Conservation (phyloP, 139 green algal genomes). For the Ostreobium quekettii region DNA sequence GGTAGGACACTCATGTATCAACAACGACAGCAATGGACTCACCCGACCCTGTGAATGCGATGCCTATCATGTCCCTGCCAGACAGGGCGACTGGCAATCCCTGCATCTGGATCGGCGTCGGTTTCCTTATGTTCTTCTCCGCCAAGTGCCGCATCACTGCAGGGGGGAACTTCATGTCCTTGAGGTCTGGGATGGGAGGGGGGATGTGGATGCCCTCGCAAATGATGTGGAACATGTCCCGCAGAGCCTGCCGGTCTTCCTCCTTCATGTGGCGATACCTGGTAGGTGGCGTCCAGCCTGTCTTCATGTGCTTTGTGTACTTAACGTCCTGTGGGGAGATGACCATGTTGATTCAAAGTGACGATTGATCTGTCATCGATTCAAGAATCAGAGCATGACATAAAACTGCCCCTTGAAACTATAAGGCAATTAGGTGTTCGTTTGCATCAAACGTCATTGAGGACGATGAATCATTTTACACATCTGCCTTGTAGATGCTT, state of each 20-base stretch:
- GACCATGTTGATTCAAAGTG: neutral
- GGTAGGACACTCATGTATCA: neutral
- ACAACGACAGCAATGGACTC: neutral
- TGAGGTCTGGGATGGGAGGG: slow-evolving; percentile 78
- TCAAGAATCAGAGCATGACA: too few relatives aligned
- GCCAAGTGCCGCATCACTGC: slow-evolving; percentile 64
- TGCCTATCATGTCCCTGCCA: slow-evolving; percentile 97
- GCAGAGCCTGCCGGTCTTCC: slow-evolving; percentile 42
- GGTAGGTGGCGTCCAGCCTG: slow-evolving; percentile 87
- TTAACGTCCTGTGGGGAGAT: slow-evolving; percentile 39
- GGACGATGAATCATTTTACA: too few relatives aligned
- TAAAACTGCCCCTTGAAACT: too few relatives aligned
- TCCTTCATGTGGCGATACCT: slow-evolving; percentile 57
- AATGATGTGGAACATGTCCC: slow-evolving; percentile 87
- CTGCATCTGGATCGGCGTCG: slow-evolving; percentile 94
- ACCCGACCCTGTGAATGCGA: slow-evolving; percentile 89
- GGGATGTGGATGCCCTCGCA: slow-evolving; percentile 76
- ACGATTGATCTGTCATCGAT: neutral
- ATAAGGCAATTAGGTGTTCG: too few relatives aligned
- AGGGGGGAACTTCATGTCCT: slow-evolving; percentile 56
- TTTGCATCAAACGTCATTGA: too few relatives aligned
- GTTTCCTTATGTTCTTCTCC: slow-evolving; percentile 73
- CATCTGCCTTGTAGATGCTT: too few relatives aligned
- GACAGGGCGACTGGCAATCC: slow-evolving; percentile 84
- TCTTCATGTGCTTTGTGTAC: slow-evolving; percentile 72